A percentile compares a stretch with the other conserved stretches of the same genome.
These are phyloP conservation scores for Boletus tomentosulus DNA, from an alignment of 768 basidiomycete genomes.

Conservation along the genomic window DNA sequence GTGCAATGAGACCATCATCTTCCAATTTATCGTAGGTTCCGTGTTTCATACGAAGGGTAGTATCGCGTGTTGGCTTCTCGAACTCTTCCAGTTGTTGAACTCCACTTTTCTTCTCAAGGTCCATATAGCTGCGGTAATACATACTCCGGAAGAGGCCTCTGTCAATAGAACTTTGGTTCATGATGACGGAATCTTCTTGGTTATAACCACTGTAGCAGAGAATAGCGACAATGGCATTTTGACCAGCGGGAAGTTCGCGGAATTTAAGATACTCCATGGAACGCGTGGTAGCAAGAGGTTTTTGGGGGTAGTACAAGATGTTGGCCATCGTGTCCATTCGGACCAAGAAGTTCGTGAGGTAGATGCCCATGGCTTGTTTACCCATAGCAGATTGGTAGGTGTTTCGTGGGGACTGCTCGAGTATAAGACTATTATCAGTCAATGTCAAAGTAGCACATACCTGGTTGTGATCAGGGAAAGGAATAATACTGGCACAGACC, in stretches of 20 bases:
- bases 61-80: conserved; percentile 91
- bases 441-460: conserved; percentile 39
- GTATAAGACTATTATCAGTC: conserved; percentile 2
- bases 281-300: conserved; percentile 95
- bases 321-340: conserved; percentile 99
- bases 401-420: conserved; percentile 89
- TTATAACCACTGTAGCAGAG: conserved; percentile 99
- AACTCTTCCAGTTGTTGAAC: conserved; percentile 91
- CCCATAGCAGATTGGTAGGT: conserved; percentile 99
- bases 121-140: conserved; percentile 98
- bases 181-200: conserved; percentile 99
- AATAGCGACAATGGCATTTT: conserved; percentile 98
- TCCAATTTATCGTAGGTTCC: conserved; percentile 99
- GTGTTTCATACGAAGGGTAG: conserved; percentile 94
- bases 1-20: conserved; percentile 92
- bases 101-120: conserved; percentile 95
- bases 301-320: conserved; percentile 98
- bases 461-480: conserved; percentile 99
- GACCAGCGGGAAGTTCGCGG: conserved; percentile 97
- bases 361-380: conserved; percentile 99
- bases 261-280: conserved; percentile 99
- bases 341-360: conserved; percentile 95
- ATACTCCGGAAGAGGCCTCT: conserved; percentile 98
- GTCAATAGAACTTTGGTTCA: conserved; percentile 99
- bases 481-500: conserved; percentile 97